Conservation (phyloP, 2,329 filamentous ascomycete species). For the Aspergillus aculeatus region DNA sequence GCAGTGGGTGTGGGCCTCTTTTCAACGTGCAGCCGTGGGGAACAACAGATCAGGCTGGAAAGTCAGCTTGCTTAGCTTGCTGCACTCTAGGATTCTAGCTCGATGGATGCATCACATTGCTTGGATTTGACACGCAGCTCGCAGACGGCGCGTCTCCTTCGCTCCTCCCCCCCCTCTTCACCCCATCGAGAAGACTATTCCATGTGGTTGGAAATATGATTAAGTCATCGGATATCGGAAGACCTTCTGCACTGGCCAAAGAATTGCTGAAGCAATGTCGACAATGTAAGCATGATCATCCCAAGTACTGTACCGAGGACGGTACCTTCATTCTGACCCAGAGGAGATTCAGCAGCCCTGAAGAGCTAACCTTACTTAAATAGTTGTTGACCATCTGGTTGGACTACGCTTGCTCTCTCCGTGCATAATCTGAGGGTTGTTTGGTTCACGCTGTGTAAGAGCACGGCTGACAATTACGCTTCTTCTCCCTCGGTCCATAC, state of each 20-base stretch:
- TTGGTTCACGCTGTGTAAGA: conserved; percentile 16
- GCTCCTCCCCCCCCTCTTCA: background rate
- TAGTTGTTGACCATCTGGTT: conserved; percentile 17
- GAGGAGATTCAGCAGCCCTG: conserved; percentile 13
- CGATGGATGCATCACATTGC: conserved; percentile 34
- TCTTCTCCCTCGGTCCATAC: conserved; percentile 2
- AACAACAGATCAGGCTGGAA: conserved; percentile 11
- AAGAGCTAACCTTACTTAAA: conserved; percentile 26
- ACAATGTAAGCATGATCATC: conserved; percentile 10
- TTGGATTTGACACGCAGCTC: conserved; percentile 26
- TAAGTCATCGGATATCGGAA: conserved; percentile 7
- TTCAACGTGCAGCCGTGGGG: conserved; percentile 22
- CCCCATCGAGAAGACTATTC: conserved; percentile 9
- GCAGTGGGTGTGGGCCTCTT: conserved; percentile 19
- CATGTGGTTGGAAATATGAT: conserved; percentile 14
- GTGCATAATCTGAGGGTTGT: conserved; percentile 17
- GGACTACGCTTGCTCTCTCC: conserved; percentile 22
- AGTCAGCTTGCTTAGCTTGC: conserved; percentile 14
- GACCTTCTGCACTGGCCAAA: conserved; percentile 1
- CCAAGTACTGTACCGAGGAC: background rate
- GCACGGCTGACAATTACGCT: conserved; percentile 21
- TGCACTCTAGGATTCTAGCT: conserved; percentile 21
- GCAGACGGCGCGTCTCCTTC: conserved; percentile 16
- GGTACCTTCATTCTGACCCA: conserved; percentile 11
- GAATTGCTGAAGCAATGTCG: conserved; percentile 8